Conservation (phyloP, 202 grass and related monocot species). For the Eragrostis tef region DNA sequence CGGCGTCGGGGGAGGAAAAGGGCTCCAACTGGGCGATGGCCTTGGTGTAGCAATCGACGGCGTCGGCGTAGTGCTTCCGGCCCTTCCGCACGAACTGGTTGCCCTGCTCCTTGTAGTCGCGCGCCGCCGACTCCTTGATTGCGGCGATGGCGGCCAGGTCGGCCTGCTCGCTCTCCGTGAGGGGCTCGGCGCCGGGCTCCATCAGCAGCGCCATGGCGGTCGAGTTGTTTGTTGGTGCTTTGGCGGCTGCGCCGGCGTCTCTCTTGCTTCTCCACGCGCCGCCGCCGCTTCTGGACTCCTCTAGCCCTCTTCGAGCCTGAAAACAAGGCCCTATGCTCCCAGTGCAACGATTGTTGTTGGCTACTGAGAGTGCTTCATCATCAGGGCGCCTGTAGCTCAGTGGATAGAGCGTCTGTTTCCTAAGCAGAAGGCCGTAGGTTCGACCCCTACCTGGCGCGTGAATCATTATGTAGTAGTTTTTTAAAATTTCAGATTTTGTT, state of each 20-base stretch:
- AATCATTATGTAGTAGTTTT: too few relatives aligned
- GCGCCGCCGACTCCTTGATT: slow-evolving; percentile 80
- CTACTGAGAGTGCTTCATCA: too few relatives aligned
- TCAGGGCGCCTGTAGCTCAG: slow-evolving; percentile 81
- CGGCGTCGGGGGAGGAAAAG: slow-evolving; percentile 6
- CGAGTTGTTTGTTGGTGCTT: slow-evolving; percentile 23
- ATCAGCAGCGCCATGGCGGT: slow-evolving; percentile 74
- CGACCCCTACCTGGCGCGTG: slow-evolving; percentile 52
- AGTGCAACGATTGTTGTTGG: too few relatives aligned
- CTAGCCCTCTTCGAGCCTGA: not conserved
- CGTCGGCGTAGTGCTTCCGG: slow-evolving; percentile 71
- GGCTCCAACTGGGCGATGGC: slow-evolving; percentile 80
- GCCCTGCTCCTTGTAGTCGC: slow-evolving; percentile 86
- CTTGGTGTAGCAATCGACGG: slow-evolving; percentile 83
- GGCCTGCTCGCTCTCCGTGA: slow-evolving; percentile 77
- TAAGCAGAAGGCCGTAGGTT: slow-evolving; percentile 71
- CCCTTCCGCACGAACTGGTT: slow-evolving; percentile 82
- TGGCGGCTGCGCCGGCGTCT: not conserved
- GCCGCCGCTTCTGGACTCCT: slow-evolving; percentile 27
- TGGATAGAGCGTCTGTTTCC: slow-evolving; percentile 98
- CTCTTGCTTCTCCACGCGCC: not conserved
- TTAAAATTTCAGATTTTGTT: too few relatives aligned
- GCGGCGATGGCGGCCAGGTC: slow-evolving; percentile 77
- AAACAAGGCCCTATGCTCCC: not conserved
- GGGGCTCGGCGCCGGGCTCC: slow-evolving; percentile 64